Evolutionary conservation across 2,329 filamentous ascomycete genomes (phyloP).

Genomic region (Diaporthe vexans): DNA sequence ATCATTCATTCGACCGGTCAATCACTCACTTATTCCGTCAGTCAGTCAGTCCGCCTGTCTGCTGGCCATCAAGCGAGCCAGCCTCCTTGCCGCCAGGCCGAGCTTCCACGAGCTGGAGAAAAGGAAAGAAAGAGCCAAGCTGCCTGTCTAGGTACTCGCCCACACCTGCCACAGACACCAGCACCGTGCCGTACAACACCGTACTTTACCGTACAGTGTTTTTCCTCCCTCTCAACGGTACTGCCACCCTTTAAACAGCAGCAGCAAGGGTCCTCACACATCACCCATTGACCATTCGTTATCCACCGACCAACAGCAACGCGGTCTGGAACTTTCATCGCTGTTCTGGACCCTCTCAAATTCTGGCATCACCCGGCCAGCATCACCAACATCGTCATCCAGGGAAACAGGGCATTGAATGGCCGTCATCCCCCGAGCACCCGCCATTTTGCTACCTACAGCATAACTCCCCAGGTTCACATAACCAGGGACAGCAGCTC

Average conservation of each 20-base stretch:
- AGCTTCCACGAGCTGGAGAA: neutral
- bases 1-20: neutral
- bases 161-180: neutral
- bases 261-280: conserved; percentile 14
- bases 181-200: neutral
- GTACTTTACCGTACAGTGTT: neutral
- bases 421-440: neutral
- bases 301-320: conserved; percentile 17
- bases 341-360: conserved; percentile 11
- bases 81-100: conserved; percentile 8
- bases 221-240: neutral
- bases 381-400: neutral
- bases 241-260: neutral
- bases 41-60: neutral
- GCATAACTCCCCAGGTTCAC: neutral
- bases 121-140: conserved; percentile 7
- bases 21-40: neutral
- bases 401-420: neutral
- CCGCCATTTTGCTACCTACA: neutral
- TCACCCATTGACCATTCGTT: neutral
- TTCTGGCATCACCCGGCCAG: conserved; percentile 6
- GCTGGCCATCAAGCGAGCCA: neutral
- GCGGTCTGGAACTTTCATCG: conserved; percentile 26
- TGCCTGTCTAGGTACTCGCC: neutral
- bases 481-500: neutral